Conservation (phyloP, 2,329 filamentous ascomycete species). For the Tolypocladium capitatum region DNA sequence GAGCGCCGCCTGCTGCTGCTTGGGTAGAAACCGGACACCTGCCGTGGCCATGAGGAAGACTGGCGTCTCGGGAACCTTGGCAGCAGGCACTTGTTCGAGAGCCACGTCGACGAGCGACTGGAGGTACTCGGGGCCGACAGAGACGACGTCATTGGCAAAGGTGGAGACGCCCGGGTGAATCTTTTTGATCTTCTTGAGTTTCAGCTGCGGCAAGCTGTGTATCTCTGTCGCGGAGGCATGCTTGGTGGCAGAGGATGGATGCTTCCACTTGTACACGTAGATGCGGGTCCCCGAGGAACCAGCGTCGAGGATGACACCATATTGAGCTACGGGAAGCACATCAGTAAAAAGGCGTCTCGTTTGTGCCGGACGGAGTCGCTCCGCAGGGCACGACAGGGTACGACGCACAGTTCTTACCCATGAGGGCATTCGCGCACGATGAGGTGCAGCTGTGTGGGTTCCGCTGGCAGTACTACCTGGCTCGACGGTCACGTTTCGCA, state of each 20-base stretch:
- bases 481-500: not conserved
- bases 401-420: conserved; percentile 17
- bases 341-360: not conserved
- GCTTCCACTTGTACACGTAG: conserved; percentile 89
- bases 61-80: conserved; percentile 71
- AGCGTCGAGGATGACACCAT: conserved; percentile 93
- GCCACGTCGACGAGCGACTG: conserved; percentile 71
- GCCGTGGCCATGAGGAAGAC: conserved; percentile 93
- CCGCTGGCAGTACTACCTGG: not conserved
- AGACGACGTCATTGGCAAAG: conserved; percentile 63
- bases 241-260: conserved; percentile 51
- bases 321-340: conserved; percentile 37
- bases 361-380: not conserved
- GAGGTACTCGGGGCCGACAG: conserved; percentile 72
- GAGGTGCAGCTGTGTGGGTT: not conserved
- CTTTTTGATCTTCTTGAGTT: conserved; percentile 84
- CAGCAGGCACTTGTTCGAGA: conserved; percentile 58
- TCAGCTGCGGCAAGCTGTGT: conserved; percentile 61
- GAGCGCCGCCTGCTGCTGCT: conserved; percentile 57
- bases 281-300: conserved; percentile 93
- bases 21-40: conserved; percentile 76
- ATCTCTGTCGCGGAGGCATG: conserved; percentile 31
- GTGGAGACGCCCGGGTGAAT: conserved; percentile 87
- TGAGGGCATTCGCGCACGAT: conserved; percentile 4
- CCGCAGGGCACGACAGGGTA: not conserved